Evolutionary conservation across 495 filamentous ascomycete species (phyloP).

Genomic region (Acidiella bohemica): DNA sequence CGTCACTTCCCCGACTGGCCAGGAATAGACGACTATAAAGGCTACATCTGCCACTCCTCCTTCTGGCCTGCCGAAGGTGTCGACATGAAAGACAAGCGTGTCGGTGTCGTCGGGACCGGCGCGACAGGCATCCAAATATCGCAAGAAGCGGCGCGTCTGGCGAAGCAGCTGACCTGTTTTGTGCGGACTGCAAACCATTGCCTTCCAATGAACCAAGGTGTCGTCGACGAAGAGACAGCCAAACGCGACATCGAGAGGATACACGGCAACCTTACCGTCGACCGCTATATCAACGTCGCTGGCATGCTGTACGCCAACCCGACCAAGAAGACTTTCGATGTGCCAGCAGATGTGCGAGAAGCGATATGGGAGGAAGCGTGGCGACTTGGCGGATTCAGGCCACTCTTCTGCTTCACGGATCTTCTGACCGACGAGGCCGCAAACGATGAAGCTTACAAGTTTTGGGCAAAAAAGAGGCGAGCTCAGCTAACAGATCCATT

Average conservation of each 20-base stretch:
- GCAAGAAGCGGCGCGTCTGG: slow-evolving; percentile 28
- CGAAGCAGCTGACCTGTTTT: slow-evolving; percentile 34
- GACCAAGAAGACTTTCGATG: slow-evolving; percentile 34
- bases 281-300: slow-evolving; percentile 27
- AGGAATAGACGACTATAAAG: slow-evolving; percentile 31
- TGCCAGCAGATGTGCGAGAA: slow-evolving; percentile 34
- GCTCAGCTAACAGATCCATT: slow-evolving; percentile 37
- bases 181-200: slow-evolving; percentile 35
- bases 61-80: slow-evolving; percentile 39
- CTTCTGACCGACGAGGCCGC: slow-evolving; percentile 32
- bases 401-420: slow-evolving; percentile 40
- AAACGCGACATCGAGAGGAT: slow-evolving; percentile 8
- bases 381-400: slow-evolving; percentile 36
- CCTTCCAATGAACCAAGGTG: slow-evolving; percentile 2
- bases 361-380: slow-evolving; percentile 36
- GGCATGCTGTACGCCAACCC: slow-evolving; percentile 35
- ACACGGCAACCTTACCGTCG: slow-evolving; percentile 11
- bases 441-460: slow-evolving; percentile 39
- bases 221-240: slow-evolving; percentile 14
- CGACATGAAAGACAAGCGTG: slow-evolving; percentile 38
- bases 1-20: slow-evolving; percentile 28
- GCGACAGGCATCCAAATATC: slow-evolving; percentile 44
- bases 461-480: slow-evolving; percentile 43
- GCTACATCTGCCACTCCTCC: slow-evolving; percentile 38
- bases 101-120: slow-evolving; percentile 45